Conservation (phyloP, 768 basidiomycete species). For the Pholiota molesta region DNA sequence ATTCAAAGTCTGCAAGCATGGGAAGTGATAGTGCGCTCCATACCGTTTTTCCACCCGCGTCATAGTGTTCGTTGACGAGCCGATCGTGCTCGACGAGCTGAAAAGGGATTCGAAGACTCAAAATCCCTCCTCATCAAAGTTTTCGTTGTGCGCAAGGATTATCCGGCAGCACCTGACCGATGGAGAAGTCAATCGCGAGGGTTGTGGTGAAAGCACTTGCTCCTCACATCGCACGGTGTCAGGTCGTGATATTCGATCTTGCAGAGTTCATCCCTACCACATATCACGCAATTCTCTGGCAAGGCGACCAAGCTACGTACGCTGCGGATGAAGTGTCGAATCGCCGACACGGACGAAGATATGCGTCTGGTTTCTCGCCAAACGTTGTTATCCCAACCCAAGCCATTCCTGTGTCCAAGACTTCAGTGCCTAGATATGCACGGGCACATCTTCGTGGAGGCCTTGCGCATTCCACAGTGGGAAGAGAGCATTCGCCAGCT, state of each 20-base stretch:
- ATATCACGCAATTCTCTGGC: conserved; percentile 15
- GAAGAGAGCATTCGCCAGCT: conserved; percentile 8
- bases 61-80: conserved; percentile 16
- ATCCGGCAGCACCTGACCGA: conserved; percentile 4
- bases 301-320: conserved; percentile 13
- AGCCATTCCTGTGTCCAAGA: conserved; percentile 11
- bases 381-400: not conserved
- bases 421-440: conserved; percentile 19
- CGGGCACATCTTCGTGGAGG: conserved; percentile 17
- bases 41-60: conserved; percentile 16
- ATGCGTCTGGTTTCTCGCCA: not conserved
- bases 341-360: not conserved
- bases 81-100: conserved; percentile 4
- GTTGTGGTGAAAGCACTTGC: conserved; percentile 7
- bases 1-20: conserved; percentile 16
- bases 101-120: conserved; percentile 3
- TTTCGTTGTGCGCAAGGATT: conserved; percentile 15
- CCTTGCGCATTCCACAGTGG: conserved; percentile 14
- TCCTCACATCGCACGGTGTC: conserved; percentile 15
- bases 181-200: conserved; percentile 8
- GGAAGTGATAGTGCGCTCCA: conserved; percentile 9
- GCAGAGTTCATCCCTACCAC: conserved; percentile 17
- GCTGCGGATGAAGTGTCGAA: conserved; percentile 13
- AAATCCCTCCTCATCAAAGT: conserved; percentile 14
- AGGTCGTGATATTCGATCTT: conserved; percentile 22